Evolutionary conservation across 2,329 filamentous ascomycete species (phyloP).

Genomic region (Aspergillus puulaauensis): DNA sequence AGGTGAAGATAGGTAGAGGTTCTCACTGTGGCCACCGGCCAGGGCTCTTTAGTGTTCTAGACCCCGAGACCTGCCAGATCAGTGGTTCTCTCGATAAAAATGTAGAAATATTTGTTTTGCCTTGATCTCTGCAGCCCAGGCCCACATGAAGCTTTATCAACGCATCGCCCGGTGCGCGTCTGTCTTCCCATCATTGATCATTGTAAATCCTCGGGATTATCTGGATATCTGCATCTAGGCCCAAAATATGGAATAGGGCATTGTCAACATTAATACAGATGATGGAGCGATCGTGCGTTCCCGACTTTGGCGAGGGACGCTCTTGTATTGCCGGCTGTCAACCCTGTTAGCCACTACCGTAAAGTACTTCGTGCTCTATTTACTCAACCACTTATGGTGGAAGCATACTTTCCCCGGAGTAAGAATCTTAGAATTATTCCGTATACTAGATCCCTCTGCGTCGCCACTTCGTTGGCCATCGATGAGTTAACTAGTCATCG

Average conservation of each 20-base stretch:
- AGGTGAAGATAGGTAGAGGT: not conserved
- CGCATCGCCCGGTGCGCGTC: not conserved
- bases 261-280: not conserved
- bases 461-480: not conserved
- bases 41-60: conserved; percentile 5
- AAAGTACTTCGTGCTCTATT: too few relatives aligned
- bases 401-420: not conserved
- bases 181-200: not conserved
- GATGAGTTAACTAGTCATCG: not conserved
- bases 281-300: not conserved
- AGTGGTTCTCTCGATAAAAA: not conserved
- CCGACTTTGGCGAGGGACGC: not conserved
- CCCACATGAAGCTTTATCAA: not conserved
- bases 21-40: not conserved
- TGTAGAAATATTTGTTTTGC: not conserved
- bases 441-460: not conserved
- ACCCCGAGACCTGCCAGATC: not conserved
- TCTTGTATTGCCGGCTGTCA: not conserved
- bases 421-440: not conserved
- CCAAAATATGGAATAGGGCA: not conserved
- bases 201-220: too few relatives aligned
- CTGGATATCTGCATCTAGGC: not conserved
- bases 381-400: not conserved
- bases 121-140: not conserved
- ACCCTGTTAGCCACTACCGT: not conserved